Evolutionary conservation across 257 asterid genomes (phyloP), one percentile per base, ranked within the genome.

Genomic region (Jacaranda copaia): DNA sequence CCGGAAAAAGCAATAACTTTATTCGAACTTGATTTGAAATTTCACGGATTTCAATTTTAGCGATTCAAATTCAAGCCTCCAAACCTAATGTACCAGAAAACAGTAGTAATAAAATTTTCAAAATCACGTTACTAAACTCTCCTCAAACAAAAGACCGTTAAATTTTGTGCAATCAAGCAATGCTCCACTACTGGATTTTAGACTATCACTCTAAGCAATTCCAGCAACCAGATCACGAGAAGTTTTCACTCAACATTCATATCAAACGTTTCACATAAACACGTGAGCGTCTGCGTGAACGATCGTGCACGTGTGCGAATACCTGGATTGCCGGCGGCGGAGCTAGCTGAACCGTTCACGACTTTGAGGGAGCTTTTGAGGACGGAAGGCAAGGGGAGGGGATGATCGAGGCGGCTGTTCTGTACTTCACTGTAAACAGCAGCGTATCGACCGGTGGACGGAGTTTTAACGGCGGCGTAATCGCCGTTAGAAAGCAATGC

Each of bases 251-350:
- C 73, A 63, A 57, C 72, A 73, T 6, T 18, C 70, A 70, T 4
- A 20, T 42, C 42, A 68, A 5, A 35, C 55, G 59, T 45, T 25
- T 48, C 76, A 53, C 1, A 49, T 48, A 55, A 5, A 70, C 10
- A 68, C 63, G 14, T 3, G 19, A 51, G 40, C 49, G 20, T 42
- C 40, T 5, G 46, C 74, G 57, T 46, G 9, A 42, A 59, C 68
- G 59, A 8, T 46, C n/a, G 25, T 2, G 45, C 4, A n/a, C 32
- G 9, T 6, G 45, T 25, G 42, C 4, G 60, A 14, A 40, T 73
- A 93, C 99, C 99, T 82, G 98, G 99, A 79, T 93, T 88, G 40
- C 99, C 97, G n/a, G 99, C 98, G 40, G 99, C 96, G 57, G 98
- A 90, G 76, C 97, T 93, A 42, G 91, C 87, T 36, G 97, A 96